Evolutionary conservation across 2,329 filamentous ascomycete species (phyloP).

Genomic region (Xylaria sp.): DNA sequence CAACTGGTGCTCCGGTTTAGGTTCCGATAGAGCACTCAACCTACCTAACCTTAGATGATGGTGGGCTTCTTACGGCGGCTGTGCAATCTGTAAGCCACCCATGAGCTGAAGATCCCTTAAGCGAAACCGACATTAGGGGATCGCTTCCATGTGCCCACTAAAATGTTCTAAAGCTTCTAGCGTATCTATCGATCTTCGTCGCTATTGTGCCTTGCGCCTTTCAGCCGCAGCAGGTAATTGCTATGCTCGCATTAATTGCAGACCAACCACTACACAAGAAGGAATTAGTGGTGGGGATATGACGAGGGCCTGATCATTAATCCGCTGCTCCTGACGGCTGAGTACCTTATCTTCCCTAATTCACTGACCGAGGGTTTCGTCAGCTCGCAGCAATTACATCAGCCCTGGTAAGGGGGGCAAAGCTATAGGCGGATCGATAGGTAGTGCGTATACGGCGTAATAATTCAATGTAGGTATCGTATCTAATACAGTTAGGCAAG

Average conservation of each 20-base stretch:
- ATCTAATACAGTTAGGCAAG: too few relatives aligned
- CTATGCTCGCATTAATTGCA: neutral
- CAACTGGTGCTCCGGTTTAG: neutral
- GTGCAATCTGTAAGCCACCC: neutral
- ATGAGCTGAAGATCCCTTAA: neutral
- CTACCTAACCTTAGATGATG: too few relatives aligned
- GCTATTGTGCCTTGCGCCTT: slow-evolving; percentile 14
- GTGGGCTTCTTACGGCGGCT: slow-evolving; percentile 16
- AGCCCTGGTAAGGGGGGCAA: neutral
- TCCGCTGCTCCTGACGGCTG: neutral
- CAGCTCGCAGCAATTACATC: neutral
- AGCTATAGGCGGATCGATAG: neutral
- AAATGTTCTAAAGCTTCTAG: slow-evolving; percentile 28
- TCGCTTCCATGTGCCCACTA: neutral
- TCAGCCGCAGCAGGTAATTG: slow-evolving; percentile 30
- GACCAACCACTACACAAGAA: neutral
- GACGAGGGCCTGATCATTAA: neutral
- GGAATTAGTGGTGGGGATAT: neutral
- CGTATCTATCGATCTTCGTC: neutral
- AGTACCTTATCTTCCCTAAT: slow-evolving; percentile 6
- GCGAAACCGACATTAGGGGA: neutral
- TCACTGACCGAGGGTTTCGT: slow-evolving; percentile 15
- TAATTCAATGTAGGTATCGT: too few relatives aligned
- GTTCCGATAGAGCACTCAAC: neutral
- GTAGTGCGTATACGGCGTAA: neutral